Conservation (phyloP, 179 eudicot genomes). For the Spinacia oleracea region DNA sequence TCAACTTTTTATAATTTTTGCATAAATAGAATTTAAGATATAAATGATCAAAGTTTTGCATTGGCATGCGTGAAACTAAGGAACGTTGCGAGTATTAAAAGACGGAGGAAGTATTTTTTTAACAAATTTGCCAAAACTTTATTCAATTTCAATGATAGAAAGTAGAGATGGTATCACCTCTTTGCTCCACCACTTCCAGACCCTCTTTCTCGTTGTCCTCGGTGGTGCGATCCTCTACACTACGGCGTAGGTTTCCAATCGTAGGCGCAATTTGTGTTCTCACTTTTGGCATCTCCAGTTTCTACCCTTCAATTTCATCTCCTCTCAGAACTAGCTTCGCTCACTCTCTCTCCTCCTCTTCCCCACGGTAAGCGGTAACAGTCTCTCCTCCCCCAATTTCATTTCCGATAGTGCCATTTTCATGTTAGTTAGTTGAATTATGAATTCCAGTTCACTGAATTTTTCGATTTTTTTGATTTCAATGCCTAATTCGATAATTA, state of each 20-base stretch:
- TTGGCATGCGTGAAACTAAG: too few species aligned
- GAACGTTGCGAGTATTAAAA: too few species aligned
- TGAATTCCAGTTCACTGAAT: too few species aligned
- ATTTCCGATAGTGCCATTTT: too few species aligned
- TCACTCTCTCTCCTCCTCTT: slow-evolving; percentile 44
- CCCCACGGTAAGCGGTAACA: slow-evolving; percentile 46
- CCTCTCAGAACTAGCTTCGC: slow-evolving; percentile 35
- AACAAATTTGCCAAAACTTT: too few species aligned
- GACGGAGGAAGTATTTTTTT: too few species aligned
- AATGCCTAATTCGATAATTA: too few species aligned
- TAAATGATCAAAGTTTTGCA: too few species aligned
- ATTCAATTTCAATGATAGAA: too few species aligned
- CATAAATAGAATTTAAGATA: too few species aligned
- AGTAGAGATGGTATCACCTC: slow-evolving; percentile 18
- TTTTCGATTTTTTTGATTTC: background rate
- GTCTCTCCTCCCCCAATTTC: slow-evolving; percentile 2
- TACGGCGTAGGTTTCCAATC: slow-evolving; percentile 62
- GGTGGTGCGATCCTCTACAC: slow-evolving; percentile 42
- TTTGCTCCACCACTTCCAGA: slow-evolving; percentile 18
- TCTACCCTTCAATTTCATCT: slow-evolving; percentile 42
- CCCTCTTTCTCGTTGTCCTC: slow-evolving; percentile 22
- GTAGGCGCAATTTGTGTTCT: slow-evolving; percentile 80
- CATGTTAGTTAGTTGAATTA: too few species aligned
- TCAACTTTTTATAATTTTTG: too few species aligned
- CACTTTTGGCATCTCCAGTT: slow-evolving; percentile 58